Percentiles rank a stretch among this genome's conserved stretches.
Conservation (phyloP, 495 filamentous ascomycete species). For the Lophiostoma macrostomum region DNA sequence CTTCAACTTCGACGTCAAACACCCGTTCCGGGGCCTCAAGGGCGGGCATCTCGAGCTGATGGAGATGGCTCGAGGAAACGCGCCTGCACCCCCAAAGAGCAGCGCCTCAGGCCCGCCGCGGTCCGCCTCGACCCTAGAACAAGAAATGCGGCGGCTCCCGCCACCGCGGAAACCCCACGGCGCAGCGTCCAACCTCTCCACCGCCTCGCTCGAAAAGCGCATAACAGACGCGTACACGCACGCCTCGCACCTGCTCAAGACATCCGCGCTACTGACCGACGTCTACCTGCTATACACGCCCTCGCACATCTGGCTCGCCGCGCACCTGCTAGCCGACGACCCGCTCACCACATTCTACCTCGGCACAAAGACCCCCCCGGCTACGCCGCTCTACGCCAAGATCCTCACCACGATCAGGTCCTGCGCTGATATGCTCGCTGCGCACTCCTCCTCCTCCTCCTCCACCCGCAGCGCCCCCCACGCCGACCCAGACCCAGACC, state of each 20-base stretch:
- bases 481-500: slow-evolving; percentile 22
- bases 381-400: slow-evolving; percentile 33
- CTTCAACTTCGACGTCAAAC: slow-evolving; percentile 88
- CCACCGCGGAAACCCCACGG: slow-evolving; percentile 9
- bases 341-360: slow-evolving; percentile 72
- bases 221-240: slow-evolving; percentile 65
- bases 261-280: slow-evolving; percentile 79
- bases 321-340: slow-evolving; percentile 70
- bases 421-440: slow-evolving; percentile 44
- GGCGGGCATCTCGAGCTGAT: slow-evolving; percentile 81
- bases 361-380: slow-evolving; percentile 58
- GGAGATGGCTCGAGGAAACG: slow-evolving; percentile 56
- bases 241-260: slow-evolving; percentile 71
- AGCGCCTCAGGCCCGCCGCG: slow-evolving; percentile 41
- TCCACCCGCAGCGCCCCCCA: slow-evolving; percentile 38
- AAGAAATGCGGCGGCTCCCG: slow-evolving; percentile 37
- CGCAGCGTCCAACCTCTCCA: slow-evolving; percentile 18
- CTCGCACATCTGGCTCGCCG: slow-evolving; percentile 84
- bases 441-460: slow-evolving; percentile 34
- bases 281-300: slow-evolving; percentile 96
- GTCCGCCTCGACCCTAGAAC: slow-evolving; percentile 43
- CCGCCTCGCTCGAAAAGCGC: slow-evolving; percentile 42
- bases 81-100: slow-evolving; percentile 44
- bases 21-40: slow-evolving; percentile 83
- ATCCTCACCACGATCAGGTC: slow-evolving; percentile 44